Percentiles rank a stretch among this genome's conserved stretches.
Evolutionary conservation across 2,329 filamentous ascomycete genomes (phyloP).

Genomic region (Thelonectria olida): DNA sequence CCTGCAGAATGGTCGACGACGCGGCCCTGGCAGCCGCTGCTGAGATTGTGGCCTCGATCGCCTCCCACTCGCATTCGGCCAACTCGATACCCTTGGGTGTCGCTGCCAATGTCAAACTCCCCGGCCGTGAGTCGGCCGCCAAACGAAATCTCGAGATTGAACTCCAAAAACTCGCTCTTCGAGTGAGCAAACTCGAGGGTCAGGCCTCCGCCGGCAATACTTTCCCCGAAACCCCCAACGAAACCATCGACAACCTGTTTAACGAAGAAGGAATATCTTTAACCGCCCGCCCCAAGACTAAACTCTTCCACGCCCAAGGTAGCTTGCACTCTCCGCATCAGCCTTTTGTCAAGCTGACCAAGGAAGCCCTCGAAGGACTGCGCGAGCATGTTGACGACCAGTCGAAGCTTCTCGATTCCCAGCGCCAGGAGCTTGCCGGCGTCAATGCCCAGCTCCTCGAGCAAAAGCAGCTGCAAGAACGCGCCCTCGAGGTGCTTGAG

Average conservation of each 20-base stretch:
- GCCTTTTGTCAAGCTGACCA: slow-evolving; percentile 67
- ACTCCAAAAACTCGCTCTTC: slow-evolving; percentile 77
- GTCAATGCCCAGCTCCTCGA: slow-evolving; percentile 87
- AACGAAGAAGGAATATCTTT: slow-evolving; percentile 61
- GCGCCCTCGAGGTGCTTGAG: slow-evolving; percentile 83
- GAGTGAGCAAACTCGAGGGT: slow-evolving; percentile 85
- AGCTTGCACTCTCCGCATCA: slow-evolving; percentile 49
- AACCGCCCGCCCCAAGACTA: slow-evolving; percentile 55
- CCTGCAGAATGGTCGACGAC: slow-evolving; percentile 60
- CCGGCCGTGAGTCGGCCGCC: slow-evolving; percentile 77
- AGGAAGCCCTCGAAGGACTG: slow-evolving; percentile 85
- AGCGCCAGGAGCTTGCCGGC: slow-evolving; percentile 84
- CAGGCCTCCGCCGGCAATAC: slow-evolving; percentile 71
- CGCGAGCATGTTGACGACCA: slow-evolving; percentile 93
- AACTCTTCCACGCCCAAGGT: slow-evolving; percentile 56
- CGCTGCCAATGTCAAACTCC: slow-evolving; percentile 71
- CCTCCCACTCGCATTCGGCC: slow-evolving; percentile 52
- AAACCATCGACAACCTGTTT: slow-evolving; percentile 73
- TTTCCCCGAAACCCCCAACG: slow-evolving; percentile 85
- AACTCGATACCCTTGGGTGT: slow-evolving; percentile 51
- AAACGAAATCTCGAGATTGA: slow-evolving; percentile 86
- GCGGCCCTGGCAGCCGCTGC: slow-evolving; percentile 63
- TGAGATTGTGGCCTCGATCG: slow-evolving; percentile 63
- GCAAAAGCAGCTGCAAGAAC: slow-evolving; percentile 86
- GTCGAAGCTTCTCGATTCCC: slow-evolving; percentile 88